Percentiles rank a stretch among this genome's conserved stretches.
phyloP scores from a whole-genome alignment of 768 basidiomycete genomes.

The Leccinum obscurum region DNA sequence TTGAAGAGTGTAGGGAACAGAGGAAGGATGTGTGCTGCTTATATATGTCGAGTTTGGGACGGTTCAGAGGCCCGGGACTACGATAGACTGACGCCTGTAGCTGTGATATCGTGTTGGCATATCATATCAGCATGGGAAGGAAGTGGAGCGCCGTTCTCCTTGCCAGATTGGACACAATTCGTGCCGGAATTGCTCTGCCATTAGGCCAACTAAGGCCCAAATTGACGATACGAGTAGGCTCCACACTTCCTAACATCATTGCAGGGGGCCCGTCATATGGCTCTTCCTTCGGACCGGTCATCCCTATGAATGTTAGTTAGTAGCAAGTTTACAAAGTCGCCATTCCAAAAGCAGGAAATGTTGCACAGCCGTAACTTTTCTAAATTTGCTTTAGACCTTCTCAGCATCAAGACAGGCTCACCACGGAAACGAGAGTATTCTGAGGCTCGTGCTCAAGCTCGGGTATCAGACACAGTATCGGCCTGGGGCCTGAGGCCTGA shows the following conservation, averaged over 20 bases:
- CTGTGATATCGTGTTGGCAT: neutral
- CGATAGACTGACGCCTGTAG: neutral
- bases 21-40: neutral
- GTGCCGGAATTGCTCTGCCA: neutral
- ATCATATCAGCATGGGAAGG: conserved; percentile 16
- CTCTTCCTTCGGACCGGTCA: neutral
- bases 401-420: conserved; percentile 4
- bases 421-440: neutral
- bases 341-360: neutral
- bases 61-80: neutral
- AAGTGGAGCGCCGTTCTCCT: conserved; percentile 20
- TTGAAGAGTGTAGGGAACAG: neutral
- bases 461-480: neutral
- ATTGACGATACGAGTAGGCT: neutral
- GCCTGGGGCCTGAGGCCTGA: neutral
- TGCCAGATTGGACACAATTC: neutral
- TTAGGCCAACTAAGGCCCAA: neutral
- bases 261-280: neutral
- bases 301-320: neutral
- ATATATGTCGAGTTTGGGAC: neutral
- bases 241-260: neutral
- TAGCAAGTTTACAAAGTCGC: neutral
- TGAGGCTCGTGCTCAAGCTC: neutral
- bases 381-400: neutral
- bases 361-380: neutral